Conservation (phyloP, 2,329 filamentous ascomycete species). For the Trichocomaceae sp. region DNA sequence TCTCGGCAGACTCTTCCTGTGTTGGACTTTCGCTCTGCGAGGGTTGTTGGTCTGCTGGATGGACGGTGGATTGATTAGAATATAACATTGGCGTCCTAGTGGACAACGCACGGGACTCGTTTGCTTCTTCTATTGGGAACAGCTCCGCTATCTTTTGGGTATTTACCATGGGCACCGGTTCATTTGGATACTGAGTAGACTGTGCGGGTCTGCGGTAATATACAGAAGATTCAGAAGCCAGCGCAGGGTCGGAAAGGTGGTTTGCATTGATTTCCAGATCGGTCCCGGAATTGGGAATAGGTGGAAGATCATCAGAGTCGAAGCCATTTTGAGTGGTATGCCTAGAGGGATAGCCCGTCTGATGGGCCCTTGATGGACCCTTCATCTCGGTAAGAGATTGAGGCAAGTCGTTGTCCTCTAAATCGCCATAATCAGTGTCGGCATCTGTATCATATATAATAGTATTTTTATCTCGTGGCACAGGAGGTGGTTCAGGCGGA, state of each 20-base stretch:
- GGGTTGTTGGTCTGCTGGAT: constrained; percentile 7
- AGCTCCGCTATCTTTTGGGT: constrained; percentile 34
- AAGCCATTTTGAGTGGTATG: constrained; percentile 12
- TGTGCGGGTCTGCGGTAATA: constrained; percentile 32
- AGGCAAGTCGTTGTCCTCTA: constrained; percentile 19
- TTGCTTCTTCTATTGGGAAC: constrained; percentile 22
- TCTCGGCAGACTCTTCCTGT: constrained; percentile 6
- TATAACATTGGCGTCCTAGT: constrained; percentile 13
- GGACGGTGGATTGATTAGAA: constrained; percentile 12
- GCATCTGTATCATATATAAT: constrained; percentile 40
- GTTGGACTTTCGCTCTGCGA: constrained; percentile 14
- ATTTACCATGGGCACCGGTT: constrained; percentile 29
- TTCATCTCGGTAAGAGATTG: constrained; percentile 3
- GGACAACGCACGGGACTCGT: constrained; percentile 5
- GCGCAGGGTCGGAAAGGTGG: constrained; percentile 21
- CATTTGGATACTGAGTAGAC: constrained; percentile 32
- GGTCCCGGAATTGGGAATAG: constrained; percentile 17
- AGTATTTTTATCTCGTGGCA: constrained; percentile 21
- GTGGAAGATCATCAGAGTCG: constrained; percentile 30
- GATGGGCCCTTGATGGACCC: constrained; percentile 5
- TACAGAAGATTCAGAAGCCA: constrained; percentile 32
- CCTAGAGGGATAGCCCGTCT: constrained; percentile 4
- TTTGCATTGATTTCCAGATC: constrained; percentile 21
- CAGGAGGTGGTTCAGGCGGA: background rate
- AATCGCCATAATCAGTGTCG: constrained; percentile 31